Conservation (phyloP, 352 stramenopile genomes). For the Sclerospora graminicola region DNA sequence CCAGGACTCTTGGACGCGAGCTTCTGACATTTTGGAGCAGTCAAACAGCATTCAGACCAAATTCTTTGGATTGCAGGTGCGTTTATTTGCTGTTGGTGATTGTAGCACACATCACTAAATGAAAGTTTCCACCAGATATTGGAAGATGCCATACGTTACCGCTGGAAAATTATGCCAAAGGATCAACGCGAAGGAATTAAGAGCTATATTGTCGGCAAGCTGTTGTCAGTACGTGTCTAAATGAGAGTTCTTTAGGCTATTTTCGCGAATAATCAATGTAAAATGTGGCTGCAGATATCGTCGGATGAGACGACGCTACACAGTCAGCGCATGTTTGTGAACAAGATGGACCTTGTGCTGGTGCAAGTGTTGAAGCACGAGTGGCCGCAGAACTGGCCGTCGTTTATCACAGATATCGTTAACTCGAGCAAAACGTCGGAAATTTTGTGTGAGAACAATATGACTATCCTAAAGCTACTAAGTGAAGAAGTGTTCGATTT, state of each 20-base stretch:
- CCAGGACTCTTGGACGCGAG: conserved; percentile 87
- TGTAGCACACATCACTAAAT: conserved; percentile 1
- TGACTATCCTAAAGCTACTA: conserved; percentile 98
- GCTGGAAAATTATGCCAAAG: conserved; percentile 94
- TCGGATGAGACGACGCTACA: conserved; percentile 84
- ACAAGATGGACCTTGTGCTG: conserved; percentile 96
- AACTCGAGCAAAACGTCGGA: conserved; percentile 90
- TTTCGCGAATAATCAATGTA: conserved; percentile 1
- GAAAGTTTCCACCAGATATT: conserved; percentile 72
- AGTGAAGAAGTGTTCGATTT: conserved; percentile 99
- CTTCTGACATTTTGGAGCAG: conserved; percentile 95
- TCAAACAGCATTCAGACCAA: conserved; percentile 82
- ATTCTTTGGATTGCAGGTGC: conserved; percentile 88
- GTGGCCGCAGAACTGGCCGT: conserved; percentile 99
- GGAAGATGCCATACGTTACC: conserved; percentile 95
- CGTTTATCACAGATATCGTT: conserved; percentile 97
- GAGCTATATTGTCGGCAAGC: conserved; percentile 96
- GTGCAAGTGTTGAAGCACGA: conserved; percentile 98
- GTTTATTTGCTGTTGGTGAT: not conserved
- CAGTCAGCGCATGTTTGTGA: conserved; percentile 89
- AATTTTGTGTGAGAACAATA: too few species aligned
- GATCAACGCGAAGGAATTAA: conserved; percentile 97
- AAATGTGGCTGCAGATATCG: conserved; percentile 82
- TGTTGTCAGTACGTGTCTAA: conserved; percentile 75
- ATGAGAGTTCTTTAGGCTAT: not conserved